Evolutionary conservation across 495 filamentous ascomycete species (phyloP), one percentile per base, ranked within the genome.

Genomic region (Paragyromitra xinjiangensis): DNA sequence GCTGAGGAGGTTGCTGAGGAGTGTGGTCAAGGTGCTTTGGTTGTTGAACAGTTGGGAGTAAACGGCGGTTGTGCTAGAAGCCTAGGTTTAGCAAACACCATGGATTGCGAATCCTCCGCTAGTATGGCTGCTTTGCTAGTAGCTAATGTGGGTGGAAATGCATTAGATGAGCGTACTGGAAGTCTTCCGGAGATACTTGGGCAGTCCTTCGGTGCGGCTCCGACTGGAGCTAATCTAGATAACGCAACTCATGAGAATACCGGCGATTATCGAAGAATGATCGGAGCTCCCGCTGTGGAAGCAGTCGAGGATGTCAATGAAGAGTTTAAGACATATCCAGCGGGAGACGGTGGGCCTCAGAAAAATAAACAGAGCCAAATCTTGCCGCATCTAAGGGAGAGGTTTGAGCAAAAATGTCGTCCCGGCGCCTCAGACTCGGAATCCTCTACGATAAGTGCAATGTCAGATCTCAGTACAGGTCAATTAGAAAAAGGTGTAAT

Each of bases 311-410:
- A 7, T 14, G 40, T 24, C 3, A 4, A 34, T n/a, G 48, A 9
- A 6, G n/a, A 34, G 26, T 4, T 44, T 26, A 70, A 53, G 7
- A 29, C 34, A 9, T 1, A 3, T 39, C 14, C 26, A 16, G 6
- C 14, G 39, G 50, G 56, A 12, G 24, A 24, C 16, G 39, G 22
- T n/a, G 6, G 19, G 24, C 16, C 45, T 34, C 70, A 45, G 48
- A 42, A 67, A 34, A 12, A 19, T 14, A 12, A 29, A 4, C 12
- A 29, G 16, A 40, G 12, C 53, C 40, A 61, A 6, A 14, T 42
- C 12, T 45, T 16, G 61, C 73, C 73, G 3, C 73, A 75, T 45
- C 24, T 71, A 45, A 72, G 67, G 58, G 45, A 16, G 45, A 26
- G 29, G 0, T 26, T n/a, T 34, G 67, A 56, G 22, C 26, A 14